Base-by-base conservation (phyloP, 2,329 filamentous ascomycete species). In the Arachnomyces sp. region DNA sequence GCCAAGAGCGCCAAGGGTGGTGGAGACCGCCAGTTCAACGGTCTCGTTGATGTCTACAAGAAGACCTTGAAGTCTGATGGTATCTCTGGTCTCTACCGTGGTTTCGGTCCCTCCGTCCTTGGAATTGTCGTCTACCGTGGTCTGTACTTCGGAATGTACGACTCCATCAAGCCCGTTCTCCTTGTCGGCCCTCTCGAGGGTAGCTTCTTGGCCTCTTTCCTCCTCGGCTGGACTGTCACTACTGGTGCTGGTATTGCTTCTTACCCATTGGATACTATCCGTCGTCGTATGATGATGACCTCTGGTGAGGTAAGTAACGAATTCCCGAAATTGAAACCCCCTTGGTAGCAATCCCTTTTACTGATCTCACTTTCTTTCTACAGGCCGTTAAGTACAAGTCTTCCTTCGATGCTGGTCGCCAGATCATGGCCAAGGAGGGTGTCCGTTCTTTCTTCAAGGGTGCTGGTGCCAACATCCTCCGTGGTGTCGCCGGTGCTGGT, bases 101-200 rank as follows among this genome's bases (percentile, higher is more conserved):
- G 92, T 80, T 98, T 98, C 86, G 88, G 89, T 80, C 92, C 93
- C 71, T 98, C 92, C 66, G 92, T 98, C 66, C 80, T 85, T 73
- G 92, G 92, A 84, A 98, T 98, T 73, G 74, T 98, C 64, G 92
- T 98, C 77, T 98, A 98, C 87, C 92, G 92, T 87, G 92, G 92
- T 95, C 88, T 98, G 63, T 98, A 98, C 89, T 98, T 98, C 85
- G 92, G 92, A 71, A 85, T 98, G 85, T 98, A 98, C 88, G 92
- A 98, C 78, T 98, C 92, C 61, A 83, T 98, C 81, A 98, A 98
- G 88, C 92, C 92, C 61, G 86, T 96, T 66, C 72, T 96, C 74
- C 87, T 98, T 56, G 80, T 84, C 69, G 92, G 92, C 69, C 51
- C 68, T 71, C 87, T 98, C 62, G 81, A 88, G 76, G 89, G 89